Evolutionary conservation across 148 eudicot species (phyloP).

Genomic region (Fagopyrum tataricum): DNA sequence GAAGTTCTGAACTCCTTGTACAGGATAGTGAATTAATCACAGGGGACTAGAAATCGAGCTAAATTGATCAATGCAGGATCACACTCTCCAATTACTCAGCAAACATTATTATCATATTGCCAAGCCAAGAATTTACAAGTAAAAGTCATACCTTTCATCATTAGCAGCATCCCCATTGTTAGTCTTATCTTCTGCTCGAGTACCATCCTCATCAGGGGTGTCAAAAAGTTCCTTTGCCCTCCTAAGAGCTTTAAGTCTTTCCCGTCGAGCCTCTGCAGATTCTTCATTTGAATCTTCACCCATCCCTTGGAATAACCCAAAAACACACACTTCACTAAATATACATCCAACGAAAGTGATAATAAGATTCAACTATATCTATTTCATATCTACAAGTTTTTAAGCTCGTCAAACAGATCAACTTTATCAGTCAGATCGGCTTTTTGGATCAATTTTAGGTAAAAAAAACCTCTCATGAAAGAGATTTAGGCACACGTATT

Average conservation of each 20-base stretch:
- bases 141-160: constrained; percentile 35
- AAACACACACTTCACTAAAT: neutral
- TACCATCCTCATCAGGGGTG: constrained; percentile 52
- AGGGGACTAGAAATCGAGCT: neutral
- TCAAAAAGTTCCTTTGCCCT: constrained; percentile 76
- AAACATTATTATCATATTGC: neutral
- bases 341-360: neutral
- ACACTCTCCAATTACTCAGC: neutral
- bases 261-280: constrained; percentile 71
- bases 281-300: constrained; percentile 52
- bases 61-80: neutral
- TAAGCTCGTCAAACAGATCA: neutral
- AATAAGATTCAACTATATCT: neutral
- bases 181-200: constrained; percentile 18
- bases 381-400: neutral
- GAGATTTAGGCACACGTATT: neutral
- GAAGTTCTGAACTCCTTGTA: neutral
- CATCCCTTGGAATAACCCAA: constrained; percentile 24
- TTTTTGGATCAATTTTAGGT: neutral
- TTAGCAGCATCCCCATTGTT: constrained; percentile 20
- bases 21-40: neutral
- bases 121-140: neutral
- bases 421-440: neutral
- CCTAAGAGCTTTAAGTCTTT: constrained; percentile 69
- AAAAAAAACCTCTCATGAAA: neutral